Evolutionary conservation across 352 stramenopile species (phyloP).

Genomic region (Phytophthora brassicae): DNA sequence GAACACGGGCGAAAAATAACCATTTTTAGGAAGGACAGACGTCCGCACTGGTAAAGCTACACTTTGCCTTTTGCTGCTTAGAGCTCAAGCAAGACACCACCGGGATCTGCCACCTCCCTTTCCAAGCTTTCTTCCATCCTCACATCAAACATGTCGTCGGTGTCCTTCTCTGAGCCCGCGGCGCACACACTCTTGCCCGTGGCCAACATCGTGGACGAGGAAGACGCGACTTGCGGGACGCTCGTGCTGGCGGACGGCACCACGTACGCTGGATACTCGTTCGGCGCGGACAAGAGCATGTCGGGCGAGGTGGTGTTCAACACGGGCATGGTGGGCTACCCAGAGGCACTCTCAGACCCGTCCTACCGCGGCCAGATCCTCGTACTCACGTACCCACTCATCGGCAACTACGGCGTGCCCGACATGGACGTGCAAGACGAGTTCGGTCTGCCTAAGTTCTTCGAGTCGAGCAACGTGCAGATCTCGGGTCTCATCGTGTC

Average conservation of each 20-base stretch:
- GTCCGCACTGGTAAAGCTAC: background rate
- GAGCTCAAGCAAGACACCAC: conserved; percentile 30
- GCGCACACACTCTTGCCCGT: conserved; percentile 47
- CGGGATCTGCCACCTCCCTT: conserved; percentile 15
- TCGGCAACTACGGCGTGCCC: conserved; percentile 99
- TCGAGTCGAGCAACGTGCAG: conserved; percentile 96
- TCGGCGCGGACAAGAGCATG: conserved; percentile 89
- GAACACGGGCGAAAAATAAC: background rate
- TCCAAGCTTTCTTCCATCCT: conserved; percentile 15
- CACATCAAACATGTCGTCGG: conserved; percentile 32
- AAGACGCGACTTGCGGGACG: conserved; percentile 48
- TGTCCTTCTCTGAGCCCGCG: conserved; percentile 36
- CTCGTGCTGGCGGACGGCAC: conserved; percentile 89
- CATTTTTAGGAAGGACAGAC: too few relatives aligned
- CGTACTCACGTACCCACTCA: conserved; percentile 95
- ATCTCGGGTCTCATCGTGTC: conserved; percentile 96
- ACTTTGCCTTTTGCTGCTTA: conserved; percentile 49
- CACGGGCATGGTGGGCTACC: conserved; percentile 99
- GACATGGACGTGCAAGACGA: conserved; percentile 88
- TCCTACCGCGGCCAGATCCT: conserved; percentile 98
- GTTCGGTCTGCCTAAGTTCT: conserved; percentile 94
- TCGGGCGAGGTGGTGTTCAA: conserved; percentile 98
- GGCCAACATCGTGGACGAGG: conserved; percentile 38
- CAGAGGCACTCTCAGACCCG: conserved; percentile 97
- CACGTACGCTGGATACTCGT: conserved; percentile 84